phyloP scores from a whole-genome alignment of 2,329 filamentous ascomycete genomes.

The Fusarium sp. region DNA sequence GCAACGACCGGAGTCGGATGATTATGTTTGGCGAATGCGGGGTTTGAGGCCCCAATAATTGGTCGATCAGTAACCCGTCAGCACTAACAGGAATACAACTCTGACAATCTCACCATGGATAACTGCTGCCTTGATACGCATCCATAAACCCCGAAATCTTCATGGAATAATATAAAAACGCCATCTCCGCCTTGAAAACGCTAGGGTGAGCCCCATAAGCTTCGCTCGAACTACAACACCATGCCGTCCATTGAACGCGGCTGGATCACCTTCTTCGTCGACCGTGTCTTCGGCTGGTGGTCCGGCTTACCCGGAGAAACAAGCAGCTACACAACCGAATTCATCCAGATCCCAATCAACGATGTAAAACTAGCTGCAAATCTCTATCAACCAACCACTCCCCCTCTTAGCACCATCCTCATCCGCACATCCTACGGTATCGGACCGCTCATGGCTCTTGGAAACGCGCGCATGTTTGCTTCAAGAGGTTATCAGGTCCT shows the following conservation, averaged over 20 bases:
- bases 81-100: not conserved
- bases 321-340: not conserved
- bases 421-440: not conserved
- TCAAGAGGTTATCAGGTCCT: not conserved
- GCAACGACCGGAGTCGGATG: not conserved
- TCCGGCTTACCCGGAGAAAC: not conserved
- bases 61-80: accelerated
- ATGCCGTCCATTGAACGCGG: not conserved
- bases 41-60: not conserved
- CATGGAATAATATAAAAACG: accelerated
- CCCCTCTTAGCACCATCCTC: not conserved
- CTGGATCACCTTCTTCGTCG: not conserved
- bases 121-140: not conserved
- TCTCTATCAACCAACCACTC: not conserved
- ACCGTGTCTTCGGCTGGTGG: not conserved
- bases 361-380: not conserved
- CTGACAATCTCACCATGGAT: not conserved
- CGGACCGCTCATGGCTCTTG: not conserved
- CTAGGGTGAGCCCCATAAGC: accelerated
- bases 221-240: accelerated
- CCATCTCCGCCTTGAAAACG: accelerated
- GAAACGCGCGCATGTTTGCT: not conserved
- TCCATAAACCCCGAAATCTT: not conserved
- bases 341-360: not conserved
- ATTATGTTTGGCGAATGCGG: not conserved